Conservation (phyloP, 192 early-diverging fungal species). For the Mortierella hygrophila region DNA sequence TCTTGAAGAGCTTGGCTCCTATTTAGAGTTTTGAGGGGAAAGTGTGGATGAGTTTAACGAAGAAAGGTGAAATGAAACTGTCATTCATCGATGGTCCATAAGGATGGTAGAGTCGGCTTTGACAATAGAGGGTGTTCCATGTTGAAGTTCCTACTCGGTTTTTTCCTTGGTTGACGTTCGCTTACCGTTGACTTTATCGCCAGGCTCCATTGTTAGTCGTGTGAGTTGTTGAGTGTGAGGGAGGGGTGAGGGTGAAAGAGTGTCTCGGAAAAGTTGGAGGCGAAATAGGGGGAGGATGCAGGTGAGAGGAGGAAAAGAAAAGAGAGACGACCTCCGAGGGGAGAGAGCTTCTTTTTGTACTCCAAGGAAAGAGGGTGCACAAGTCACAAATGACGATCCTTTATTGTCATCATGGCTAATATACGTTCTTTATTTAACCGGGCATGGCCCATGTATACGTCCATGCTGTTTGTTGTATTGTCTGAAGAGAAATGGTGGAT, state of each 20-base stretch:
- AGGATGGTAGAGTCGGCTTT: not conserved
- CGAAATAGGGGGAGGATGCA: not conserved
- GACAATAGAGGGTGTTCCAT: not conserved
- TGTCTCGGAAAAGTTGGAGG: not conserved
- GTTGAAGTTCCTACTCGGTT: not conserved
- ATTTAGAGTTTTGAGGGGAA: conserved; percentile 1
- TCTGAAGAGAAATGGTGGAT: not conserved
- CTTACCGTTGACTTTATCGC: conserved; percentile 50
- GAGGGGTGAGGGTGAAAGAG: not conserved
- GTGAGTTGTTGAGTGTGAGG: conserved; percentile 3
- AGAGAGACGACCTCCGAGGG: not conserved
- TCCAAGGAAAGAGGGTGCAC: not conserved
- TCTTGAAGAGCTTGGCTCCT: conserved; percentile 86
- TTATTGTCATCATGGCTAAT: not conserved
- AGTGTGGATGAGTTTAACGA: not conserved
- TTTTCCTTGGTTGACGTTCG: not conserved
- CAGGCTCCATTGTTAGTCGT: conserved; percentile 40
- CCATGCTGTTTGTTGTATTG: not conserved
- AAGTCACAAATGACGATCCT: not conserved
- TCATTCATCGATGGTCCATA: not conserved
- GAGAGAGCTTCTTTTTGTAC: not conserved
- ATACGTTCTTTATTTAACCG: not conserved
- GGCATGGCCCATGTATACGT: not conserved
- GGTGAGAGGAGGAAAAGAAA: not conserved
- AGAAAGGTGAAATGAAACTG: not conserved